Base-by-base conservation (phyloP, 2,329 filamentous ascomycete genomes). In the Bipolaris bicolor region DNA sequence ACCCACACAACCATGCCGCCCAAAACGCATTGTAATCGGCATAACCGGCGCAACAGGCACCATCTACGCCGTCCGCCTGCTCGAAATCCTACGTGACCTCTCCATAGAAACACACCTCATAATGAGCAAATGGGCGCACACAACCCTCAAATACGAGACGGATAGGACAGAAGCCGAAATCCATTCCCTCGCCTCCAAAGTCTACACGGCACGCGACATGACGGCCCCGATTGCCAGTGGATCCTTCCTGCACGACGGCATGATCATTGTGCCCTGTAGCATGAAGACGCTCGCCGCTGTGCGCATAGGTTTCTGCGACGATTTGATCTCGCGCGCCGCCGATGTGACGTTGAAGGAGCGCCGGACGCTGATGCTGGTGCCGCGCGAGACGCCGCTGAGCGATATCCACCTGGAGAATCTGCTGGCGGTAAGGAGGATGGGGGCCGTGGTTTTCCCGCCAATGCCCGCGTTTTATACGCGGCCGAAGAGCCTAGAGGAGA, bases 41-140 rank as follows among this genome's bases (percentile, higher is more conserved):
- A 43, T 43, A 43, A 43, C 40, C 40, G 40, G 40, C 40, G 40
- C 40, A 26, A 43, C 40, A 43, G 40, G 40, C 40, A 43, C 40
- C 20, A 26, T 43, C 40, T 43, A 43, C 40, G 40, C 40, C 40
- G 40, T 43, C 10, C 40, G 40, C 40, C 40, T 43, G 22, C 40
- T 43, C 20, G 40, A 43, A 43, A 43, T 43, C 40, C 40, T 43
- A 24, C 40, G 40, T 43, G 40, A 43, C 40, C 40, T 43, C 22
- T 43, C 40, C 40, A 43, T 43, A 43, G 40, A 43, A 43, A 43
- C 40, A 22, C 40, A 43, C 13, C 40, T 43, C 22, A 15, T 43
- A 26, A 43, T 43, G 40, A 43, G 40, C 40, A 43, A 43, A 43
- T 43, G 40, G 40, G 40, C 40, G 1, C 40, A 24, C 13, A 43